Percentiles rank a stretch among this genome's conserved stretches.
Evolutionary conservation across 805 yeast species (phyloP).

Genomic region (Candida montana): DNA sequence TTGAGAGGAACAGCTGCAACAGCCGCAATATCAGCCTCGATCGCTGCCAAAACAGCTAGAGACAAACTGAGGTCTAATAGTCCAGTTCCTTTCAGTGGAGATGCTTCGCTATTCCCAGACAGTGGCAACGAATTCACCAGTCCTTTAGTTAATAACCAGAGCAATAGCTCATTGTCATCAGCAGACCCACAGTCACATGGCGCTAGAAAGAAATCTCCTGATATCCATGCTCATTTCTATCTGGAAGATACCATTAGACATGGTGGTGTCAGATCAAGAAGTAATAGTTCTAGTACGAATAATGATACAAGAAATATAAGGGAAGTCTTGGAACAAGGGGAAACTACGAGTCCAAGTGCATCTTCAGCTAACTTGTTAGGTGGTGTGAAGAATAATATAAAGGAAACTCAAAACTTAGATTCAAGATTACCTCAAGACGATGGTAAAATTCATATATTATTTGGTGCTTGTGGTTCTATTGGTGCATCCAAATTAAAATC

Average conservation of each 20-base stretch:
- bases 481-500: constrained; percentile 76
- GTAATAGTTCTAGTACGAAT: constrained; percentile 23
- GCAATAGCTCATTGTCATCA: constrained; percentile 21
- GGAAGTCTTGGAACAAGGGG: constrained; percentile 8
- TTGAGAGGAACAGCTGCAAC: constrained; percentile 34
- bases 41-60: constrained; percentile 35
- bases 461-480: constrained; percentile 87
- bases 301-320: constrained; percentile 15
- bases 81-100: constrained; percentile 5
- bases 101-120: background rate
- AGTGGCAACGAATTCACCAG: background rate
- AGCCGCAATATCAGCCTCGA: constrained; percentile 35
- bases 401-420: constrained; percentile 45
- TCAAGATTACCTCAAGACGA: constrained; percentile 73
- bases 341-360: constrained; percentile 1
- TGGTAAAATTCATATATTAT: constrained; percentile 76
- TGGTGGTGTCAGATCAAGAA: constrained; percentile 30
- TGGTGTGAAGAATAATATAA: constrained; percentile 9
- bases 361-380: constrained; percentile 2
- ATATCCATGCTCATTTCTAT: constrained; percentile 75
- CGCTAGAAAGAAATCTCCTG: constrained; percentile 37
- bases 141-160: constrained; percentile 8
- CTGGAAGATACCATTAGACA: constrained; percentile 64
- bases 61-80: constrained; percentile 16
- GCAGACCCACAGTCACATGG: constrained; percentile 8